Evolutionary conservation across 208 protist species (phyloP), one percentile per base, ranked within the genome.

Genomic region (Wallacemonas sp.): DNA sequence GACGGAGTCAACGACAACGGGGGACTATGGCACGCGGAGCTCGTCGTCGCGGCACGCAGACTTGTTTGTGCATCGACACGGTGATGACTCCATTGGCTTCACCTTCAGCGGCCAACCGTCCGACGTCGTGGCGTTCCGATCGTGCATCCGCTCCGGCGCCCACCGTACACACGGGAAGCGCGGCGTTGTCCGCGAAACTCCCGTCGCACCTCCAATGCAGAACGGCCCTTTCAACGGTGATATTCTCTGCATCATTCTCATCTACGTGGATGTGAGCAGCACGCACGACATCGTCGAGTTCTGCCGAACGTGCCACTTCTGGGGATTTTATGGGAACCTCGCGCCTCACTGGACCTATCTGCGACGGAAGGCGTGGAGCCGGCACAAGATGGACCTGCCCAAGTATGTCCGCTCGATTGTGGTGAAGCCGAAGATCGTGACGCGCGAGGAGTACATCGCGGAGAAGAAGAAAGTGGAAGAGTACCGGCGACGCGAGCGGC

Each of bases 271-370:
- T 38, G 73, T 68, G 21, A 73, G 73, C 62, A 85, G 71, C 59
- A 55, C 70, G 52, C 46, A 69, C 8, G 75, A 81, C 44, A 89
- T 95, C 17, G 52, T 93, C 13, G 61, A 85, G 21, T 67, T 91
- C 30, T 68, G 89, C 67, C 52, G 70, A 32, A 73, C 78, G 10
- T 95, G 79, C 52, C 78, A 70, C 41, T 91, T 90, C 63, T 95
- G 89, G 86, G 79, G 73, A 60, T 92, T 81, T 60, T 87, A 91
- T 63, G 73, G 61, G 44, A 92, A 95, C 63, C 78, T 83, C 22
- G 79, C 83, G 3, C 89, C 89, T 2, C 86, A 95, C 67, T 95
- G 89, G 86, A 89, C 89, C 3, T 85, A 85, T 76, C 87, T 88
- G 38, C 61, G 79, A 3, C 76, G 79, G 8, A 75, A 73, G 48